Conservation (phyloP, 2,329 filamentous ascomycete genomes). For the Gliomastix tumulicola region DNA sequence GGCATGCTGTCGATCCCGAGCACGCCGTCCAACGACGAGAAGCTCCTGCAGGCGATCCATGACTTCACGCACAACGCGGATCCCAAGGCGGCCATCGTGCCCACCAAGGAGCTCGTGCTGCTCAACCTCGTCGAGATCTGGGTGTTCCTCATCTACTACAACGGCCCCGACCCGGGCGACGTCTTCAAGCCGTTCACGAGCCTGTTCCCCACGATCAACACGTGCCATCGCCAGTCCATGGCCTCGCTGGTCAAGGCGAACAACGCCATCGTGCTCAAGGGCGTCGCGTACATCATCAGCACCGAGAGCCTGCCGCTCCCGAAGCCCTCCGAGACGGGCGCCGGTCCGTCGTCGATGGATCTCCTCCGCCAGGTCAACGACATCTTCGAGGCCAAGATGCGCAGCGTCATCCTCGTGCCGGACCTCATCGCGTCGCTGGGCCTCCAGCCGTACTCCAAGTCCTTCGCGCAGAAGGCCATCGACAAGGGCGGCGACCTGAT, state of each 20-base stretch:
- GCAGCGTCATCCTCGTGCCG: constrained; percentile 2
- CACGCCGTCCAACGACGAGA: constrained; percentile 16
- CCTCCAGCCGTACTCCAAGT: constrained; percentile 29
- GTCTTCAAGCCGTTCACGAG: constrained; percentile 43
- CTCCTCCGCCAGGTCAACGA: constrained; percentile 15
- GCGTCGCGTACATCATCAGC: constrained; percentile 19
- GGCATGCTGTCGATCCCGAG: constrained; percentile 30
- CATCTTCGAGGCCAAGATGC: constrained; percentile 23
- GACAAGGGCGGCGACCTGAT: constrained; percentile 28
- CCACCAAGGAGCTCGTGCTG: constrained; percentile 35
- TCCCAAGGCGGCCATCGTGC: constrained; percentile 52
- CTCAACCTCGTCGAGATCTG: constrained; percentile 38
- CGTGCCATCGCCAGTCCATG: constrained; percentile 39
- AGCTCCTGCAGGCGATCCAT: constrained; percentile 37
- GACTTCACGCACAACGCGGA: constrained; percentile 54
- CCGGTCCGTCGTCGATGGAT: too few species aligned
- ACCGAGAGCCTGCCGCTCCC: constrained; percentile 27
- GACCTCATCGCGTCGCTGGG: constrained; percentile 21
- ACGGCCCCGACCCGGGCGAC: constrained; percentile 43
- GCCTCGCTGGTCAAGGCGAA: constrained; percentile 28
- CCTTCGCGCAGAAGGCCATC: constrained; percentile 19
- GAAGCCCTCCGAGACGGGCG: constrained; percentile 16
- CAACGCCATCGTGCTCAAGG: constrained; percentile 12
- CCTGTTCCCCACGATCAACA: constrained; percentile 29
- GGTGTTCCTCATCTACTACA: constrained; percentile 58